Conservation (phyloP, 257 asterid species). For the Rubia yunnanensis region DNA sequence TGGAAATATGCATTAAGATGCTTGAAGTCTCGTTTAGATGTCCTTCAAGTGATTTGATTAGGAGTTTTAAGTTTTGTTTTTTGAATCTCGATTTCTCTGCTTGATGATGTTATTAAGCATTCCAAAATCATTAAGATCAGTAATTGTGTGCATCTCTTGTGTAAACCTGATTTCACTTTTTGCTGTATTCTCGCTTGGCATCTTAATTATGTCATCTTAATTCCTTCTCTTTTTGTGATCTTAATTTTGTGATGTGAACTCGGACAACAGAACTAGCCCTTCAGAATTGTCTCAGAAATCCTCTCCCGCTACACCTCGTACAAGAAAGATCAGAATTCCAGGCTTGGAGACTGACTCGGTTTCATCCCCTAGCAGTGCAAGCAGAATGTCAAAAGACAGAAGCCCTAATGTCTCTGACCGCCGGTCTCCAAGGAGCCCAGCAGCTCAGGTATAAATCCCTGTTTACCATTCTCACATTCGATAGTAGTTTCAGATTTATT, state of each 20-base stretch:
- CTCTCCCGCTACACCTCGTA: slow-evolving; percentile 40
- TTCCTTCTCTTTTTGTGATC: neutral
- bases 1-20: neutral
- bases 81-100: neutral
- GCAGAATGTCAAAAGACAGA: slow-evolving; percentile 51
- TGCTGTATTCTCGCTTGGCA: neutral
- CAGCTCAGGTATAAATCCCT: slow-evolving; percentile 39
- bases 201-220: no score
- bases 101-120: neutral
- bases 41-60: neutral
- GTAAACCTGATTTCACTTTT: neutral
- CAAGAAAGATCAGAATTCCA: slow-evolving; percentile 40
- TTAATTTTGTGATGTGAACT: neutral
- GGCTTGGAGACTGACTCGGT: slow-evolving; percentile 36
- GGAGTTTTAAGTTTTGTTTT: neutral
- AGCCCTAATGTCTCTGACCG: slow-evolving; percentile 59
- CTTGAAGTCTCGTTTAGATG: neutral
- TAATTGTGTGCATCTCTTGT: neutral
- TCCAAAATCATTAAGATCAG: neutral
- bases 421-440: slow-evolving; percentile 60
- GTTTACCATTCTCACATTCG: neutral
- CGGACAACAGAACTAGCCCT: slow-evolving; percentile 36
- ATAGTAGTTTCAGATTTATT: neutral
- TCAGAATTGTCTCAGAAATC: slow-evolving; percentile 50
- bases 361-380: slow-evolving; percentile 43